These are phyloP conservation scores for Coniochaeta prunicola DNA, from an alignment of 2,329 filamentous ascomycete genomes.

Conservation along the genomic window DNA sequence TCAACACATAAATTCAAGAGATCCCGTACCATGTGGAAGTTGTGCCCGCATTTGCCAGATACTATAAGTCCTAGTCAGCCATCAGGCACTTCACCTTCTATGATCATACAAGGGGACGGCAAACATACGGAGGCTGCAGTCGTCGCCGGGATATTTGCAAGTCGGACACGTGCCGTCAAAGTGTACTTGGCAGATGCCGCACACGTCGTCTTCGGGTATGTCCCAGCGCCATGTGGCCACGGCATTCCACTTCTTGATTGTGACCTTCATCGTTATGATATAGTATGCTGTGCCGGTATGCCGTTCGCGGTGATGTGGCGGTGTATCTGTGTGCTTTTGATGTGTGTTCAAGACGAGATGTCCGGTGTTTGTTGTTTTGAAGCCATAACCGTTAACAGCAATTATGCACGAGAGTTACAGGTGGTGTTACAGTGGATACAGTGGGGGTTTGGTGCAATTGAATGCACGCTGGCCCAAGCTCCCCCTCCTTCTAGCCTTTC, in stretches of 20 bases:
- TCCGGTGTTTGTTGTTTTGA: neutral
- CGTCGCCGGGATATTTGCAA: conserved; percentile 95
- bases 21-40: conserved; percentile 79
- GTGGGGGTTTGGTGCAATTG: neutral
- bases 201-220: conserved; percentile 94
- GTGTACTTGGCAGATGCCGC: conserved; percentile 95
- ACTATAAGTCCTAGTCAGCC: conserved; percentile 44
- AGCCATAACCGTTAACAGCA: too few species aligned
- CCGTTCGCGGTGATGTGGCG: neutral
- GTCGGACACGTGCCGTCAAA: conserved; percentile 97
- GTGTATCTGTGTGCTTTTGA: neutral
- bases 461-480: neutral
- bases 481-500: too few species aligned
- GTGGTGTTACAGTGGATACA: neutral
- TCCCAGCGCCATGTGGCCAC: conserved; percentile 98
- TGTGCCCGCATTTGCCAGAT: conserved; percentile 93
- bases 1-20: neutral
- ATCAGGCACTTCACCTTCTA: conserved; percentile 2
- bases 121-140: conserved; percentile 77
- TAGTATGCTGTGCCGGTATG: conserved; percentile 7
- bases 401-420: too few species aligned
- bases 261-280: conserved; percentile 72
- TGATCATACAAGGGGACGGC: neutral
- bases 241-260: conserved; percentile 85
- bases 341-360: neutral